phyloP scores from a whole-genome alignment of 2,329 filamentous ascomycete genomes.

The Dichotomopilus funicola region DNA sequence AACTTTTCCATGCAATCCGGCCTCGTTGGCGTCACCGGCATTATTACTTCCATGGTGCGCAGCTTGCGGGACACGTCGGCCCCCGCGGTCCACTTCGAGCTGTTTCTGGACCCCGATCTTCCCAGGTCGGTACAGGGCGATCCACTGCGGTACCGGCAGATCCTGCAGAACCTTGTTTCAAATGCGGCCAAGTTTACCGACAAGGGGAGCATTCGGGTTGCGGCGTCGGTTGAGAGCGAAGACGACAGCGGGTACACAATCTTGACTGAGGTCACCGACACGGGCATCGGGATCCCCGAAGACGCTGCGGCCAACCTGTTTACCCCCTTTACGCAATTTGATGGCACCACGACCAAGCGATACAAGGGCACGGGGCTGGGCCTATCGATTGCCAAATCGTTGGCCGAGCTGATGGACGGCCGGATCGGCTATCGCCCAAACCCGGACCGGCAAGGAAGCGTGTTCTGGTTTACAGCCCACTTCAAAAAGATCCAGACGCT shows the following conservation, averaged over 20 bases:
- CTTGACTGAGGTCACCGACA: slow-evolving; percentile 62
- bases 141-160: slow-evolving; percentile 53
- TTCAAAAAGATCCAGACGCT: slow-evolving; percentile 33
- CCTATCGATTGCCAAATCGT: slow-evolving; percentile 73
- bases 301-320: slow-evolving; percentile 49
- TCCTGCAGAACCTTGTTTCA: slow-evolving; percentile 54
- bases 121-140: slow-evolving; percentile 49
- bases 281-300: slow-evolving; percentile 75
- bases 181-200: slow-evolving; percentile 60
- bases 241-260: slow-evolving; percentile 39
- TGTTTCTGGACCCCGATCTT: slow-evolving; percentile 38
- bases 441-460: slow-evolving; percentile 39
- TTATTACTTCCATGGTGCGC: slow-evolving; percentile 43
- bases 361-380: slow-evolving; percentile 75
- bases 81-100: slow-evolving; percentile 40
- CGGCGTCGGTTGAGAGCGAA: slow-evolving; percentile 35
- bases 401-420: slow-evolving; percentile 68
- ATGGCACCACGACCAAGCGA: slow-evolving; percentile 70
- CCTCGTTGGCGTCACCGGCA: slow-evolving; percentile 40
- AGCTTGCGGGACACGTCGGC: slow-evolving; percentile 42
- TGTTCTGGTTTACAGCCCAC: slow-evolving; percentile 46
- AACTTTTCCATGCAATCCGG: slow-evolving; percentile 51
- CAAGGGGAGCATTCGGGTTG: slow-evolving; percentile 43
- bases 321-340: slow-evolving; percentile 74
- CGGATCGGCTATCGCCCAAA: slow-evolving; percentile 37